Evolutionary conservation across 495 filamentous ascomycete genomes (phyloP), one percentile per base, ranked within the genome.

Genomic region (Neurospora sp.): DNA sequence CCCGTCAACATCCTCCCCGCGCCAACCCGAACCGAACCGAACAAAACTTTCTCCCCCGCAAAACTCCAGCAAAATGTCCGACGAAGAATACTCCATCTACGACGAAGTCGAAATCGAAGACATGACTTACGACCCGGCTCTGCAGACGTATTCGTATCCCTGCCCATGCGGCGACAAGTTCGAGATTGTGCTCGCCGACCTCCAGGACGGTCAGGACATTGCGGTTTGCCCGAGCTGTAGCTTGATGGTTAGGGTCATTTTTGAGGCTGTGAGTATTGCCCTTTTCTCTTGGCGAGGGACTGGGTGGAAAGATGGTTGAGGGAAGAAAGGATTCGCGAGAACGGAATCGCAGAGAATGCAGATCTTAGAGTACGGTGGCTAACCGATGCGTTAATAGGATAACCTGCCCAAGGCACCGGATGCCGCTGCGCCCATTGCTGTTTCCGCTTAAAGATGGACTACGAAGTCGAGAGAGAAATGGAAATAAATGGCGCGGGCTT

Each of bases 51-150:
- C 3, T n/a, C 45, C 5, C 22, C 47, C 4, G 10, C 47, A 4
- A 59, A 47, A 45, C 16, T 9, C 3, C 14, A 47, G 37, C 27
- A 84, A 78, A 68, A 93, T 92, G 91, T 86, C 90, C 68, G 82
- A 85, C 68, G 89, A 90, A 45, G 82, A 86, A 68, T 79, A 89
- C 61, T 89, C 91, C 72, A 91, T 97, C 78, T 99, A 99, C 86
- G 96, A 99, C 82, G 95, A 99, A 82, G 94, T 99, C 83, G 96
- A 99, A 80, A 98, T 99, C 87, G 96, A 99, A 81, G 96, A 99
- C 81, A 97, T 98, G 92, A 96, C 93, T 79, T 99, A 89, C 81
- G 94, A 99, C 81, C 82, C 90, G 35, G 86, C 86, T 3, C 85
- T 93, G 27, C 90, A 96, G 81, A 89, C 97, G 77, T 99, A 97